Evolutionary conservation across 2,329 filamentous ascomycete species (phyloP).

Genomic region (Fusarium chlamydosporum): DNA sequence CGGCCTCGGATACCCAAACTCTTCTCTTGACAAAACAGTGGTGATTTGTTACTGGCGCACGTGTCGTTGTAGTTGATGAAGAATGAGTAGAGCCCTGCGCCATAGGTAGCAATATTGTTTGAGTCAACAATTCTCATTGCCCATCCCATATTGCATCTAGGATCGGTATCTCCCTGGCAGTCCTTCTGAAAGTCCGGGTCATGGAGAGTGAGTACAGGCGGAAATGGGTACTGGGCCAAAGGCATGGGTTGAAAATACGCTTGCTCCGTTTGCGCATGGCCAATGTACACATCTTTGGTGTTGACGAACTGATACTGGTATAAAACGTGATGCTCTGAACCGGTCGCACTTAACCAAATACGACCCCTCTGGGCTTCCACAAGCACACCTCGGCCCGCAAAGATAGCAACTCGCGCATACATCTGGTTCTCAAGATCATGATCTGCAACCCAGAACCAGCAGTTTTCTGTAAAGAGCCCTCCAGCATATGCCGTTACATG

Average conservation of each 20-base stretch:
- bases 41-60: conserved; percentile 61
- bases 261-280: conserved; percentile 77
- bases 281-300: conserved; percentile 73
- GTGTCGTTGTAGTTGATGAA: conserved; percentile 73
- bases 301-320: conserved; percentile 77
- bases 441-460: conserved; percentile 65
- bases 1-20: conserved; percentile 55
- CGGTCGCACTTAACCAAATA: conserved; percentile 75
- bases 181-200: conserved; percentile 47
- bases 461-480: conserved; percentile 61
- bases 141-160: conserved; percentile 72
- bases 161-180: conserved; percentile 61
- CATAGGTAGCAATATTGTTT: conserved; percentile 70
- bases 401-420: conserved; percentile 66
- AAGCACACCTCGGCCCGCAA: conserved; percentile 65
- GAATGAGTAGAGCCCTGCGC: conserved; percentile 77
- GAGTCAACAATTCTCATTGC: conserved; percentile 73
- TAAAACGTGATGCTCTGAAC: conserved; percentile 75
- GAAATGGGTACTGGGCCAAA: conserved; percentile 70
- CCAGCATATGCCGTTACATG: conserved; percentile 58
- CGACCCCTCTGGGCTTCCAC: conserved; percentile 57
- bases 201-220: conserved; percentile 55
- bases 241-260: conserved; percentile 80
- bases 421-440: conserved; percentile 68
- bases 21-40: conserved; percentile 62